Conservation (phyloP, 495 filamentous ascomycete species). For the Saxophila tyrrhenica region DNA sequence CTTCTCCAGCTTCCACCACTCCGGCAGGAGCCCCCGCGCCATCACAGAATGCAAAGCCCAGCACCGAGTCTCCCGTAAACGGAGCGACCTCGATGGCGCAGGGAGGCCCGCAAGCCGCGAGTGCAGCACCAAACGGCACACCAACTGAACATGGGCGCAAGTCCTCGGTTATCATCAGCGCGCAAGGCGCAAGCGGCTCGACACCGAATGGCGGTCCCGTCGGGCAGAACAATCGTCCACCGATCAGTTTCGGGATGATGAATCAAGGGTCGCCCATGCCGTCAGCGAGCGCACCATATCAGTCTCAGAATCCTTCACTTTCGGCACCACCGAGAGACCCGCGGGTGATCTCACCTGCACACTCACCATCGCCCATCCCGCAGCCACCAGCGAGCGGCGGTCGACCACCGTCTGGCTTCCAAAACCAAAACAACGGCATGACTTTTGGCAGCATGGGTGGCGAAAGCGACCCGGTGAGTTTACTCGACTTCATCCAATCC, state of each 20-base stretch:
- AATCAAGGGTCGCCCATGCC: conserved; percentile 54
- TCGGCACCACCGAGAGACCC: conserved; percentile 33
- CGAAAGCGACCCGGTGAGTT: conserved; percentile 48
- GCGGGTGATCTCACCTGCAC: conserved; percentile 49
- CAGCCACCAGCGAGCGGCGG: conserved; percentile 77
- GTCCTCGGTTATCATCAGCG: conserved; percentile 59
- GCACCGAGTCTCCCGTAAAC: conserved; percentile 69
- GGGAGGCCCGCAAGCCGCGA: conserved; percentile 18
- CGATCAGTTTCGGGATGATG: conserved; percentile 63
- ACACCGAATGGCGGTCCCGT: conserved; percentile 63
- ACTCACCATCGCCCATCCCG: conserved; percentile 83
- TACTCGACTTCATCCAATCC: conserved; percentile 27
- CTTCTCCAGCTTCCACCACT: conserved; percentile 47
- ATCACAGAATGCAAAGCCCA: conserved; percentile 70
- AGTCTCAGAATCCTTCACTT: conserved; percentile 42
- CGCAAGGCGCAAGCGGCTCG: conserved; percentile 60
- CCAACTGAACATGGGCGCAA: conserved; percentile 63
- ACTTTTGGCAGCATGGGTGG: conserved; percentile 77
- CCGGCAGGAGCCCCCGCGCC: conserved; percentile 57
- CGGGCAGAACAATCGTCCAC: conserved; percentile 45
- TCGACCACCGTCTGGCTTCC: conserved; percentile 54
- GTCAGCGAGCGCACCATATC: conserved; percentile 26
- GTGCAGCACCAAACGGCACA: conserved; percentile 35
- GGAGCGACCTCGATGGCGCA: conserved; percentile 61
- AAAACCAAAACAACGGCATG: conserved; percentile 48